Percentiles rank a stretch among this genome's conserved stretches.
phyloP scores from a whole-genome alignment of 1,284 basidiomycete species.

The Laetiporus sulphureus region DNA sequence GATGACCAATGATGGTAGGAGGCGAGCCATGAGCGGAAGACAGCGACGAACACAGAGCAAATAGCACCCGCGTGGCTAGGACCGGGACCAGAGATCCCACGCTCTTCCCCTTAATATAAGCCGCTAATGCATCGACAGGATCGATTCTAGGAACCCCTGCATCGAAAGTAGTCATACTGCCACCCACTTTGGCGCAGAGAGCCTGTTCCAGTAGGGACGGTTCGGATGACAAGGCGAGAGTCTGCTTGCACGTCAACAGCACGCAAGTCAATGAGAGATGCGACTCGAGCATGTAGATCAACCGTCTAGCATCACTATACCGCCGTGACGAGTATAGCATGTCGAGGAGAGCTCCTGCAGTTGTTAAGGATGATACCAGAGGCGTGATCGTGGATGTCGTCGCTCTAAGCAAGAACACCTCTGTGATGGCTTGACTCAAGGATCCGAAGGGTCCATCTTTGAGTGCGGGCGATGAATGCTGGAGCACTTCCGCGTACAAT shows the following conservation, averaged over 20 bases:
- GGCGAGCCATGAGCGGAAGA: slow-evolving; percentile 50
- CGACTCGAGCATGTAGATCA: slow-evolving; percentile 64
- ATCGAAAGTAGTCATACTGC: slow-evolving; percentile 43
- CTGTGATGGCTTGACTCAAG: slow-evolving; percentile 56
- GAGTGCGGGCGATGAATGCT: slow-evolving; percentile 49
- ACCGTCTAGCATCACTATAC: slow-evolving; percentile 58
- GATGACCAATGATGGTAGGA: slow-evolving; percentile 65
- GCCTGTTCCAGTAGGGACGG: slow-evolving; percentile 69
- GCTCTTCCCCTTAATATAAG: slow-evolving; percentile 56
- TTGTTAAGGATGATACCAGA: slow-evolving; percentile 60
- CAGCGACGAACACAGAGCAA: slow-evolving; percentile 61
- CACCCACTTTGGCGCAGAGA: slow-evolving; percentile 54
- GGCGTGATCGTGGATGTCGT: slow-evolving; percentile 73
- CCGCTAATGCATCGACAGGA: slow-evolving; percentile 65
- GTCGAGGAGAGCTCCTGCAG: slow-evolving; percentile 51
- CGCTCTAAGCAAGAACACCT: slow-evolving; percentile 62
- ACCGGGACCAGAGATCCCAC: slow-evolving; percentile 52
- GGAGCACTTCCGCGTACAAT: slow-evolving; percentile 62
- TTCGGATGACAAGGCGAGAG: slow-evolving; percentile 32
- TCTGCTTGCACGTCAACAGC: slow-evolving; percentile 57
- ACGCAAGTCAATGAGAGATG: slow-evolving; percentile 57
- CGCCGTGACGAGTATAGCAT: slow-evolving; percentile 58
- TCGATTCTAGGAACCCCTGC: slow-evolving; percentile 43
- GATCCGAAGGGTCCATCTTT: slow-evolving; percentile 48
- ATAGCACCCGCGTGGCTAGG: slow-evolving; percentile 60